A percentile compares a stretch with the other conserved stretches of the same genome.
Evolutionary conservation across 805 yeast genomes (phyloP).

Genomic region (Jamesozyma lodderae): DNA sequence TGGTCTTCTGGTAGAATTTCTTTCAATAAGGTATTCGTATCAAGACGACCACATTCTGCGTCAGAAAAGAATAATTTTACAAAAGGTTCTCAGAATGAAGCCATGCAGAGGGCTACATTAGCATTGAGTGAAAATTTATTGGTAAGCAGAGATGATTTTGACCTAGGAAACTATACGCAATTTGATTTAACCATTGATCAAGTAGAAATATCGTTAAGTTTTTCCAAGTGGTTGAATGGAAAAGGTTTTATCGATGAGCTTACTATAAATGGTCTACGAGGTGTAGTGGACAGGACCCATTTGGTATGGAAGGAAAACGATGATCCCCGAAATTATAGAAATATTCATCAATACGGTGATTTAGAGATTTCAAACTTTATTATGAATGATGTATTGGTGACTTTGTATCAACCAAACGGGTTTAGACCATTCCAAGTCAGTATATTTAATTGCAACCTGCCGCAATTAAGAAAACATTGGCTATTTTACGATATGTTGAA

Average conservation of each 20-base stretch:
- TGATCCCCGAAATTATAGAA: constrained; percentile 73
- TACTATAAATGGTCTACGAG: constrained; percentile 77
- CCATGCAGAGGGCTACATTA: constrained; percentile 46
- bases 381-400: constrained; percentile 78
- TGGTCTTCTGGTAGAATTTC: constrained; percentile 84
- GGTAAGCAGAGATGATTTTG: constrained; percentile 37
- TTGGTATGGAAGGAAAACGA: constrained; percentile 72
- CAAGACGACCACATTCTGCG: constrained; percentile 58
- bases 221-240: constrained; percentile 84
- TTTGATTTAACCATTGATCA: constrained; percentile 86
- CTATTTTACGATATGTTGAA: constrained; percentile 76
- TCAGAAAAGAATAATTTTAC: constrained; percentile 37
- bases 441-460: constrained; percentile 76
- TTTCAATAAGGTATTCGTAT: constrained; percentile 76
- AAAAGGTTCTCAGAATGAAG: constrained; percentile 67
- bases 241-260: constrained; percentile 76
- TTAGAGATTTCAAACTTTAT: constrained; percentile 80
- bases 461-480: constrained; percentile 85
- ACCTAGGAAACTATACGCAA: constrained; percentile 94
- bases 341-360: constrained; percentile 74
- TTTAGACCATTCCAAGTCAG: constrained; percentile 82
- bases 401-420: constrained; percentile 69
- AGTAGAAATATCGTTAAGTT: constrained; percentile 68
- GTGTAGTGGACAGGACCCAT: constrained; percentile 85
- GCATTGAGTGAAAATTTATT: constrained; percentile 27